Base-by-base conservation (phyloP, 257 asterid genomes). In the Salvia hispanica region DNA sequence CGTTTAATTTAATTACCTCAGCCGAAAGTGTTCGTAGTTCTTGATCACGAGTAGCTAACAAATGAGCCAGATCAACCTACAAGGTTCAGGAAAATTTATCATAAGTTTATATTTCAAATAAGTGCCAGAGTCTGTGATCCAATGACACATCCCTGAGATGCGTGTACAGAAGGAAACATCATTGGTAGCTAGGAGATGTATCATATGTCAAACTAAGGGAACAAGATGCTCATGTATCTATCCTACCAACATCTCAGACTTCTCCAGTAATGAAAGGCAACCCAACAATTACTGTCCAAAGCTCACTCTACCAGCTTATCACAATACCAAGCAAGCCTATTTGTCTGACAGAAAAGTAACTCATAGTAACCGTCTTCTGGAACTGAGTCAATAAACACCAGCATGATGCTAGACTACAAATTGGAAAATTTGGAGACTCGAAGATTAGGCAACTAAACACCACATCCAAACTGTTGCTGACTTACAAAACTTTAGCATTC, bases 21-120 rank as follows among this genome's bases (percentile, higher is more conserved):
- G 99, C 96, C 39, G 96, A 82, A 76, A 87, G 84, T 62, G 99
- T 94, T 40, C 99, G 96, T 57, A 94, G 73, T 77, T 94, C 99
- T 74, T 94, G 99, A 82, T 94, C 99, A 56, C 97, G 91, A 80
- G 96, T 84, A 55, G 97, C 96, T 72, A 94, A 83, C 62, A 88
- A 76, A 80, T 91, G 99, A 31, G 95, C 97, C 71, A 94, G 97
- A 81, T 94, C 97, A 73, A 91, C 97, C 97, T 94, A 81, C 72
- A 82, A 58, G 60, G 73, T 64, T 64, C 78, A 69, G 56, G 36
- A 65, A 47, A 71, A 63, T 15, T 37, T 55, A 43, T 43, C 28
- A 70, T 45, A 16, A 65, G 50, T 55, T 47, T 36, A 70, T n/a
- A 62, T 74, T 53, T 60, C 80, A 39, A 67, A 44, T 42, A 60